Percentiles rank a stretch among this genome's conserved stretches.
phyloP scores from a whole-genome alignment of 2,329 filamentous ascomycete species.

The Sclerotinia glacialis region DNA sequence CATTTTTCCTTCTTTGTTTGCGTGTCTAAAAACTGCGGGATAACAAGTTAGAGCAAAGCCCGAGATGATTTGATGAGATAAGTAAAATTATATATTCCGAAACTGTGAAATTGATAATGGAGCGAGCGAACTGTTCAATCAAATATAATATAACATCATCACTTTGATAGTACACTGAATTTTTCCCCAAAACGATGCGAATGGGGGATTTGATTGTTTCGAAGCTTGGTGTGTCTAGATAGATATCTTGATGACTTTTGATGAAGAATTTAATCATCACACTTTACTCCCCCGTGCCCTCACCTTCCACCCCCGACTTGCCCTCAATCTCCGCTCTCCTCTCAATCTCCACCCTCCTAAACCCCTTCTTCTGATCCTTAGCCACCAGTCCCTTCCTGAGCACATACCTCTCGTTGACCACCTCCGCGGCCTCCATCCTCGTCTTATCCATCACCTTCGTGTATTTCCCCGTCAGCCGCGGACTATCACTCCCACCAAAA shows the following conservation, averaged over 20 bases:
- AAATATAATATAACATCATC: too few species aligned
- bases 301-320: neutral
- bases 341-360: conserved; percentile 8
- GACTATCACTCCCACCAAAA: conserved; percentile 57
- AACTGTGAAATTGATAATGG: too few species aligned
- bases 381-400: conserved; percentile 53
- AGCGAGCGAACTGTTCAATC: too few species aligned
- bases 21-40: too few species aligned
- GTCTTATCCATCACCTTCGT: conserved; percentile 53
- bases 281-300: neutral
- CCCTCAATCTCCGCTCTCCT: neutral
- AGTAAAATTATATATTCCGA: too few species aligned
- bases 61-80: too few species aligned
- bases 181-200: too few species aligned
- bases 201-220: too few species aligned
- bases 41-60: too few species aligned
- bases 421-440: conserved; percentile 49
- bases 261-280: neutral
- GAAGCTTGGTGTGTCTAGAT: neutral
- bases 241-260: too few species aligned
- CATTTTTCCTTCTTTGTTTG: too few species aligned
- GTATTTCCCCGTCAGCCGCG: conserved; percentile 53
- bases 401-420: conserved; percentile 61
- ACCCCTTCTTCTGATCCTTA: conserved; percentile 20
- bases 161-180: too few species aligned